These are phyloP conservation scores for Magnolia changhungtana DNA, from an alignment of 164 flowering plant genomes.

Conservation along the genomic window DNA sequence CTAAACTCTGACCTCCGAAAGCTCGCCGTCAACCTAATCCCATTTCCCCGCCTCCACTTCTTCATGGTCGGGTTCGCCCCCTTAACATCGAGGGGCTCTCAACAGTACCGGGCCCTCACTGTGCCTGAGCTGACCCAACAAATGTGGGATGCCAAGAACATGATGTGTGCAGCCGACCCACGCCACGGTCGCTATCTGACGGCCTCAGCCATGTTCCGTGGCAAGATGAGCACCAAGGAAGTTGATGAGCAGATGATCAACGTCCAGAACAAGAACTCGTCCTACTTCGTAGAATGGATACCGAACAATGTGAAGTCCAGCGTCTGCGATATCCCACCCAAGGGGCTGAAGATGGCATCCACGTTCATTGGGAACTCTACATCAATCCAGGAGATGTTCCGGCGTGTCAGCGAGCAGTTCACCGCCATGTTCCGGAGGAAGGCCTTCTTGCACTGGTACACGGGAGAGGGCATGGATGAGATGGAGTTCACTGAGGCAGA, in stretches of 20 bases:
- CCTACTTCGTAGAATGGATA: constrained; percentile 26
- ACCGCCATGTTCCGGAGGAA: constrained; percentile 18
- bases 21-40: not conserved
- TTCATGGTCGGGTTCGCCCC: not conserved
- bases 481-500: constrained; percentile 23
- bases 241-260: constrained; percentile 24
- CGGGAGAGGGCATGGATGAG: constrained; percentile 22
- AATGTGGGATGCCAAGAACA: constrained; percentile 21
- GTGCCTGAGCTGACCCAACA: constrained; percentile 21
- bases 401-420: constrained; percentile 16
- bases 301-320: constrained; percentile 27
- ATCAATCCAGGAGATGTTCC: constrained; percentile 20
- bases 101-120: not conserved
- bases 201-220: not conserved
- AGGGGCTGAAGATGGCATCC: constrained; percentile 21
- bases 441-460: constrained; percentile 22
- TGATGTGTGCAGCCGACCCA: constrained; percentile 23
- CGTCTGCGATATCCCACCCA: constrained; percentile 27
- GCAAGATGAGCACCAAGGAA: constrained; percentile 14
- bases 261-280: constrained; percentile 25
- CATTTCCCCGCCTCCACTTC: not conserved
- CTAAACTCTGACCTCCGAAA: not conserved
- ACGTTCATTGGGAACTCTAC: constrained; percentile 25
- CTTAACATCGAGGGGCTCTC: not conserved
- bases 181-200: constrained; percentile 5